Evolutionary conservation across 495 filamentous ascomycete species (phyloP), one percentile per base, ranked within the genome.

Genomic region (Echria macrotheca): DNA sequence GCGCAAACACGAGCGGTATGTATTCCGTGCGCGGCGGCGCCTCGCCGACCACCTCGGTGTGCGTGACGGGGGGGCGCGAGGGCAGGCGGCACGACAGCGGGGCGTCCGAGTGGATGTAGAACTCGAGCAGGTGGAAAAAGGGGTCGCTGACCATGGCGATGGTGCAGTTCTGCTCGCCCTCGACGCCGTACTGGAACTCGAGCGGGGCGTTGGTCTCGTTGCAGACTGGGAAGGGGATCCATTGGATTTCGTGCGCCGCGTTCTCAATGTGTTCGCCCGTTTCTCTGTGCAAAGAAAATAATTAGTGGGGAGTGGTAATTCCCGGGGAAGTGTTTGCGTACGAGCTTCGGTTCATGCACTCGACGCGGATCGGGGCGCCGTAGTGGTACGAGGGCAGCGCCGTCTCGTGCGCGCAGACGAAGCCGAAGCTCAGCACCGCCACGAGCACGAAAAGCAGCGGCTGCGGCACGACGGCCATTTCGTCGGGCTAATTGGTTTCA

Each of bases 31-130:
- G 52, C 40, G 59, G 57, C 7, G 60, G 63, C 41, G 69, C 66
- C 56, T 73, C 69, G 50, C 73, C 73, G 10, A 75, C 60, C 11
- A 63, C 58, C 52, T 73, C 58, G 60, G 71, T 42, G 53, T 72
- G 68, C n/a, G n/a, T n/a, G 6, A 70, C 60, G 6, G 83, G 69
- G 0, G 91, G 91, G 5, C 80, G 81, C 8, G 88, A 82, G 32
- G 91, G 91, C 2, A 97, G 79, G 50, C 93, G 91, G 69, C 93
- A 98, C 39, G 89, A 84, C 37, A 98, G 77, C 23, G 93, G 93
- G 9, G 87, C 89, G 66, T 98, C 93, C 71, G 85, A 89, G 75
- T 97, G 93, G 58, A 97, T 84, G 79, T 96, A 97, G 78, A 96
- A 96, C 70, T 98, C 93, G 66, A 96, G 81, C 35, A 97, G 84